Conservation (phyloP, 768 basidiomycete genomes). For the Trametes gibbosa region DNA sequence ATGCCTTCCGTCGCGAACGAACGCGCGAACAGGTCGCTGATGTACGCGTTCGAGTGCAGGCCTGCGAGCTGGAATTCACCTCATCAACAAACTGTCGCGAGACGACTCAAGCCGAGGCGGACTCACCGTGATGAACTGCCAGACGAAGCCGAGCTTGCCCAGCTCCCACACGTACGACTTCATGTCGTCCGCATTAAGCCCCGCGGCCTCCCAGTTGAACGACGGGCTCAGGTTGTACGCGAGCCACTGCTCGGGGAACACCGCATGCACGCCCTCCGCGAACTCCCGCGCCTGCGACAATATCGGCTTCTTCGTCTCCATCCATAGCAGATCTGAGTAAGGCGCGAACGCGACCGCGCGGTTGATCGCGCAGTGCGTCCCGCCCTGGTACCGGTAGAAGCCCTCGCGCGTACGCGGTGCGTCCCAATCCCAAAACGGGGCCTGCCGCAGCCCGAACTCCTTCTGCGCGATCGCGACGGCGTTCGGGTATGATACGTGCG, state of each 20-base stretch:
- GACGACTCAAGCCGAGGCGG: background rate
- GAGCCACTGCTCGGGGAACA: slow-evolving; percentile 87
- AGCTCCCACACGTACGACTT: slow-evolving; percentile 88
- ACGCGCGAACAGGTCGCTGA: slow-evolving; percentile 88
- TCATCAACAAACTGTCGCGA: background rate
- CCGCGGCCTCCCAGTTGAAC: slow-evolving; percentile 94
- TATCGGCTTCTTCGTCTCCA: slow-evolving; percentile 97
- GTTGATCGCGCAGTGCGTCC: slow-evolving; percentile 91
- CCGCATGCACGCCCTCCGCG: slow-evolving; percentile 80
- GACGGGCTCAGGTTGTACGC: slow-evolving; percentile 95
- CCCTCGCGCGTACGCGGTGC: slow-evolving; percentile 92
- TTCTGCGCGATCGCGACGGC: slow-evolving; percentile 75
- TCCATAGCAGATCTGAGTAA: slow-evolving; percentile 90
- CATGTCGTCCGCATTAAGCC: slow-evolving; percentile 83
- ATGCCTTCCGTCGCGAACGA: slow-evolving; percentile 93
- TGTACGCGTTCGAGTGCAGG: slow-evolving; percentile 96
- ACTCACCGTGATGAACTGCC: slow-evolving; percentile 97
- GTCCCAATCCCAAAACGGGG: slow-evolving; percentile 96
- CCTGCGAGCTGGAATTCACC: slow-evolving; percentile 72
- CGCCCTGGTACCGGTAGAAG: slow-evolving; percentile 96
- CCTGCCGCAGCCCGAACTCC: slow-evolving; percentile 68
- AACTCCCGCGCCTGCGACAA: slow-evolving; percentile 90
- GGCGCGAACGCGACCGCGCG: slow-evolving; percentile 92
- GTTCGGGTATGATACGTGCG: slow-evolving; percentile 64
- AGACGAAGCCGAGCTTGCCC: slow-evolving; percentile 93